Conservation (phyloP, 1,284 basidiomycete species). For the Cutaneotrichosporon sp. region DNA sequence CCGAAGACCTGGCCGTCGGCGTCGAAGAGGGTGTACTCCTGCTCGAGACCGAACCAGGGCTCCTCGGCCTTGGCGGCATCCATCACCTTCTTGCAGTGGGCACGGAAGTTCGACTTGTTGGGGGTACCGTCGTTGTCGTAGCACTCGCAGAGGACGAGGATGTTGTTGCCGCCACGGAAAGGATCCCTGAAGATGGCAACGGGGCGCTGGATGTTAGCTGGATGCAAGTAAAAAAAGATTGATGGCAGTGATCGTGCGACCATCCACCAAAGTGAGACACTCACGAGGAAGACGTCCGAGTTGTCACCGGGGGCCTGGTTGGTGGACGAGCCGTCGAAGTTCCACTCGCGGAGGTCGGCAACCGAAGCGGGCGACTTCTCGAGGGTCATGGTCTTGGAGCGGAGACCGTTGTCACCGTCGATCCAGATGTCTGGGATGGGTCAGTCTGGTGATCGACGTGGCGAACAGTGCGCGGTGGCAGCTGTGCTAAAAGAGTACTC, state of each 20-base stretch:
- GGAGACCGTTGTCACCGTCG: slow-evolving; percentile 86
- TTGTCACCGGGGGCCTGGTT: slow-evolving; percentile 92
- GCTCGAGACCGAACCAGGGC: slow-evolving; percentile 99
- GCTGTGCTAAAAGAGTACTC: slow-evolving; percentile 44
- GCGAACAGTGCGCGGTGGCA: not conserved
- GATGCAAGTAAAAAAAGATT: not conserved
- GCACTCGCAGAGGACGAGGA: slow-evolving; percentile 93
- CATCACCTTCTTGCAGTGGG: slow-evolving; percentile 89
- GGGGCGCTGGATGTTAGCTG: slow-evolving; percentile 69
- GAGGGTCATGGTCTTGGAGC: slow-evolving; percentile 79
- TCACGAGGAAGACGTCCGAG: slow-evolving; percentile 90
- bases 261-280: slow-evolving; percentile 21
- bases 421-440: slow-evolving; percentile 80
- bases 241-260: no score
- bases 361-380: slow-evolving; percentile 46
- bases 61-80: slow-evolving; percentile 74
- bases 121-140: slow-evolving; percentile 99
- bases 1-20: slow-evolving; percentile 87
- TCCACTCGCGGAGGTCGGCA: slow-evolving; percentile 76
- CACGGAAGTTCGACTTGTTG: slow-evolving; percentile 95
- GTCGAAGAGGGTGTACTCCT: slow-evolving; percentile 98
- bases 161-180: slow-evolving; percentile 98
- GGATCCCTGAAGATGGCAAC: slow-evolving; percentile 98
- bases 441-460: slow-evolving; percentile 7
- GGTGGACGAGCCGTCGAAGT: slow-evolving; percentile 98